phyloP scores from a whole-genome alignment of 352 stramenopile genomes.

The Phytophthora nicotianae region DNA sequence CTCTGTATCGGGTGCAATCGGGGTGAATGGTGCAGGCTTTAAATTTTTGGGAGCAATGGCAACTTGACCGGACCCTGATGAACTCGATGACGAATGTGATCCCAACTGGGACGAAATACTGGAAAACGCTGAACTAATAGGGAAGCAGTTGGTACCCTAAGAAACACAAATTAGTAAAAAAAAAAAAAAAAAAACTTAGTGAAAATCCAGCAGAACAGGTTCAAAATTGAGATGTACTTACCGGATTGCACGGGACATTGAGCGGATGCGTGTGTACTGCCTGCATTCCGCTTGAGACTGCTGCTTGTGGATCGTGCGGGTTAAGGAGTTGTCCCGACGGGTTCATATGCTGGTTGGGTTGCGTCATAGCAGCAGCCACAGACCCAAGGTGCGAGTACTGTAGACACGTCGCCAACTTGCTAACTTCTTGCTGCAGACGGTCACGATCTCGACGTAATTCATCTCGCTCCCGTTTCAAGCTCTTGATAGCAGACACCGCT shows the following conservation, averaged over 20 bases:
- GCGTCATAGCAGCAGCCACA: constrained; percentile 51
- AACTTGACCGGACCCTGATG: constrained; percentile 31
- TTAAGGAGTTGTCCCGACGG: constrained; percentile 20
- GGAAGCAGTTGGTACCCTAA: constrained; percentile 50
- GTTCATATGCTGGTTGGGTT: constrained; percentile 40
- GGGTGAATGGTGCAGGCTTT: constrained; percentile 27
- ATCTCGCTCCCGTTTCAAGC: constrained; percentile 61
- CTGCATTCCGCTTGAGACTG: constrained; percentile 30
- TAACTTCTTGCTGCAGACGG: constrained; percentile 68
- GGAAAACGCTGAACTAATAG: constrained; percentile 48
- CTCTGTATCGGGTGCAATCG: constrained; percentile 33
- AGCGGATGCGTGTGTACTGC: constrained; percentile 43
- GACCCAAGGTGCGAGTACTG: constrained; percentile 69
- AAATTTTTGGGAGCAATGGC: constrained; percentile 42
- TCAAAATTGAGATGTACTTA: constrained; percentile 32
- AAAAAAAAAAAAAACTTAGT: constrained; percentile 14
- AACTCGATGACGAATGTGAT: constrained; percentile 20
- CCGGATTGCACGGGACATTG: constrained; percentile 40
- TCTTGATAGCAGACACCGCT: constrained; percentile 69
- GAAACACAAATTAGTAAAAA: not conserved
- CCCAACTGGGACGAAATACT: constrained; percentile 34
- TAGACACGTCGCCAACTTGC: constrained; percentile 65
- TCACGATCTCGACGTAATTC: constrained; percentile 66
- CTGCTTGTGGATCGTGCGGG: constrained; percentile 20
- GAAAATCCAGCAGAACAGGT: constrained; percentile 22